These are phyloP conservation scores for Entomortierella parvispora DNA, from an alignment of 192 early-diverging fungal species.

Conservation along the genomic window DNA sequence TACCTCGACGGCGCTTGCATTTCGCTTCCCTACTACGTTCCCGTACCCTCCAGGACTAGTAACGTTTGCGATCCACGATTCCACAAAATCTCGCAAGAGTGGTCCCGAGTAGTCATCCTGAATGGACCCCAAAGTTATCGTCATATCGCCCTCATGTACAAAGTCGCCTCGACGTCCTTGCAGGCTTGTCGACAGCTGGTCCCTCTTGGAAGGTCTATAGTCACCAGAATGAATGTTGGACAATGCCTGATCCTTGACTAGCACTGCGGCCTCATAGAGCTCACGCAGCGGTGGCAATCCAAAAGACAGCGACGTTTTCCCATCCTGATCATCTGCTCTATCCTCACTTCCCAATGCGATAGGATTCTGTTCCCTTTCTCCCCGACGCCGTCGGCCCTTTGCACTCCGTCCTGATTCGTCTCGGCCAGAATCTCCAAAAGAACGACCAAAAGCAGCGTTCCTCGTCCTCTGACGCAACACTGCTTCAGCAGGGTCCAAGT, in stretches of 20 bases:
- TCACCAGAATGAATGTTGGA: not conserved
- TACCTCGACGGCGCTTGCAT: conserved; percentile 30
- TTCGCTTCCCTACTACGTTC: conserved; percentile 27
- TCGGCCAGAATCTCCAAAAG: not conserved
- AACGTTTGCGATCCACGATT: conserved; percentile 27
- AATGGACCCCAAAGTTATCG: conserved; percentile 19
- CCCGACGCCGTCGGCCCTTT: not conserved
- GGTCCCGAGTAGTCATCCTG: conserved; percentile 31
- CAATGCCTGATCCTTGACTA: conserved; percentile 18
- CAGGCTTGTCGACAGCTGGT: not conserved
- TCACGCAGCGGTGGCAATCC: conserved; percentile 19
- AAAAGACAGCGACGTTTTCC: not conserved
- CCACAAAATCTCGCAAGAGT: conserved; percentile 20
- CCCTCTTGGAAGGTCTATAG: not conserved
- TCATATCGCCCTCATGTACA: too few species aligned
- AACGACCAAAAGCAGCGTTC: not conserved
- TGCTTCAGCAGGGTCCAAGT: conserved; percentile 31
- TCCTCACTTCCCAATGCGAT: not conserved
- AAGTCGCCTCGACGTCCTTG: not conserved
- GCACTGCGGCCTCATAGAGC: conserved; percentile 16
- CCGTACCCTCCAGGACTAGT: conserved; percentile 32
- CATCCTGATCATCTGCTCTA: not conserved
- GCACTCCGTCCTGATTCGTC: not conserved
- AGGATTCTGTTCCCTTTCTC: not conserved
- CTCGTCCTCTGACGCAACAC: conserved; percentile 25